A percentile compares a stretch with the other conserved stretches of the same genome.
phyloP scores from a whole-genome alignment of 75 land plant species.

The Adiantum capillusveneris region DNA sequence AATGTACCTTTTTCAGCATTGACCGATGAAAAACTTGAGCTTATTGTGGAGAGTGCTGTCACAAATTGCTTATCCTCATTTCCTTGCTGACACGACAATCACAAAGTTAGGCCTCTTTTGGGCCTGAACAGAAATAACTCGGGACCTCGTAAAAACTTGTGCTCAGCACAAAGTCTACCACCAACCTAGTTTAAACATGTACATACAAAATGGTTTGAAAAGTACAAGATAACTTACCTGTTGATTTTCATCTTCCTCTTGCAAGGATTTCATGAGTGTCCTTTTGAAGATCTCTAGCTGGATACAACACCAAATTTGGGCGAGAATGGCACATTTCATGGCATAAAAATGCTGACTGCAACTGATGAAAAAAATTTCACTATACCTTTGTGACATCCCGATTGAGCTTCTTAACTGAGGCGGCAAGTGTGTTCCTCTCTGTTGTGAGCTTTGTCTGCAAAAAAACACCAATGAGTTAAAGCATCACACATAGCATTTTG shows the following conservation, averaged over 20 bases:
- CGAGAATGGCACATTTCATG: too few relatives aligned
- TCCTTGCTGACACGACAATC: too few relatives aligned
- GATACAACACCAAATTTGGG: not conserved
- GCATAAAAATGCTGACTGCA: too few relatives aligned
- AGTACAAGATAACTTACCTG: constrained; percentile 26
- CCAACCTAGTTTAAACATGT: too few relatives aligned
- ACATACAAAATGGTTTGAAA: too few relatives aligned
- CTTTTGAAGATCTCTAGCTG: constrained; percentile 38
- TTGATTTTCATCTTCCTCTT: constrained; percentile 29
- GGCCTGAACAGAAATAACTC: too few relatives aligned
- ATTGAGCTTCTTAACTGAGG: constrained; percentile 66
- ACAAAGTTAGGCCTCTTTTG: too few relatives aligned
- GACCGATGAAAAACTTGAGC: not conserved
- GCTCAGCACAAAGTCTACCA: too few relatives aligned
- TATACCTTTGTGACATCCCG: constrained; percentile 82
- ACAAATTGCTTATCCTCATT: not conserved
- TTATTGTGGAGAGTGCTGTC: not conserved
- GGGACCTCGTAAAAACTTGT: too few relatives aligned
- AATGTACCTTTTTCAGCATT: not conserved
- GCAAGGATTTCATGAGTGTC: constrained; percentile 36
- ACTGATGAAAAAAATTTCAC: not conserved
- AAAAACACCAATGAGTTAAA: too few relatives aligned
- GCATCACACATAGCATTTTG: too few relatives aligned
- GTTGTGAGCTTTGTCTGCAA: constrained; percentile 53
- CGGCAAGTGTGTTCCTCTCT: constrained; percentile 54